phyloP scores from a whole-genome alignment of 164 flowering plant genomes.

The Vitis vinifera region ASM3070453v1 NC_081819.1:22822001-22822500 shows the following conservation, averaged over 20 bases:
- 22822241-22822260: too few species aligned
- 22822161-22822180: slow-evolving; percentile 57
- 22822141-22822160: slow-evolving; percentile 66
- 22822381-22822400: slow-evolving; percentile 44
- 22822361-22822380: slow-evolving; percentile 60
- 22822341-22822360: slow-evolving; percentile 71
- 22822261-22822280: background rate
- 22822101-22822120: slow-evolving; percentile 48
- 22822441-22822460: too few species aligned
- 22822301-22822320: slow-evolving; percentile 72
- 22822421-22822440: too few species aligned
- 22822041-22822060: too few species aligned
- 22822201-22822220: slow-evolving; percentile 77
- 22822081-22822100: background rate
- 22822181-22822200: slow-evolving; percentile 51
- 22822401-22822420: too few species aligned
- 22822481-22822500: too few species aligned
- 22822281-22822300: slow-evolving; percentile 3
- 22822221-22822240: slow-evolving; percentile 27
- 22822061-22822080: background rate
- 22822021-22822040: too few species aligned
- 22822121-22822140: slow-evolving; percentile 53
- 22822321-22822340: slow-evolving; percentile 64
- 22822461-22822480: too few species aligned
- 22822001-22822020: too few species aligned